Conservation (phyloP, 2,329 filamentous ascomycete species). For the Didymella arachidicola region DNA sequence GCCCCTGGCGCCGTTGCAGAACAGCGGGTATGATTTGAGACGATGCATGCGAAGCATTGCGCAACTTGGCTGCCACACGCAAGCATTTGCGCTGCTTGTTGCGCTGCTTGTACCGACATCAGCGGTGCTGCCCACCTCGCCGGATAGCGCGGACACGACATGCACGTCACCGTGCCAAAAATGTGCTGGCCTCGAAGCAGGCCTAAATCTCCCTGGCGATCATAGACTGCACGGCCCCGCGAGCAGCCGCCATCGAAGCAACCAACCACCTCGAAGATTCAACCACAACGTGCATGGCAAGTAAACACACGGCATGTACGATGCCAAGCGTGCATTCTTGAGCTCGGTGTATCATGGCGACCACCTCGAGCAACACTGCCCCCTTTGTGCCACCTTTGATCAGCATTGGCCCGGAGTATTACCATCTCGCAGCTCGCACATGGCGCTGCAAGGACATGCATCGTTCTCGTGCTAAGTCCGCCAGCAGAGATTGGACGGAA, state of each 20-base stretch:
- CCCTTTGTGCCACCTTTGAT: slow-evolving; percentile 2
- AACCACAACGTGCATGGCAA: slow-evolving; percentile 2
- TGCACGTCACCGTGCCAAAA: slow-evolving; percentile 14
- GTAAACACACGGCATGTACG: slow-evolving; percentile 6
- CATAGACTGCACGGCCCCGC: slow-evolving; percentile 15
- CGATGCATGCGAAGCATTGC: slow-evolving; percentile 3
- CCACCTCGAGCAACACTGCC: slow-evolving; percentile 5
- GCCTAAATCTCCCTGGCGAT: slow-evolving; percentile 7
- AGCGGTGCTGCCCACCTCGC: slow-evolving; percentile 2
- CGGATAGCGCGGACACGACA: neutral
- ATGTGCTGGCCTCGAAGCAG: slow-evolving; percentile 9
- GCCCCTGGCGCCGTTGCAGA: slow-evolving; percentile 25
- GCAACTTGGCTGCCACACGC: slow-evolving; percentile 1
- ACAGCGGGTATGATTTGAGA: slow-evolving; percentile 14
- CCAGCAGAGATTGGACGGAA: neutral
- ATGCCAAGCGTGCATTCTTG: slow-evolving; percentile 4
- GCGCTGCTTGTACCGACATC: slow-evolving; percentile 16
- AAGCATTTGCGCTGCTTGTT: slow-evolving; percentile 7
- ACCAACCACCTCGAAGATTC: slow-evolving; percentile 3
- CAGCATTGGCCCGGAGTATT: slow-evolving; percentile 16
- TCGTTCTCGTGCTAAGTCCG: neutral
- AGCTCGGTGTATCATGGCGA: neutral
- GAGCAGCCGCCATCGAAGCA: slow-evolving; percentile 6
- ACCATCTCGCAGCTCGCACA: slow-evolving; percentile 1
- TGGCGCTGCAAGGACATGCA: slow-evolving; percentile 10